Evolutionary conservation across 192 early-diverging fungal species (phyloP).

Genomic region (Coemansia sp.): DNA sequence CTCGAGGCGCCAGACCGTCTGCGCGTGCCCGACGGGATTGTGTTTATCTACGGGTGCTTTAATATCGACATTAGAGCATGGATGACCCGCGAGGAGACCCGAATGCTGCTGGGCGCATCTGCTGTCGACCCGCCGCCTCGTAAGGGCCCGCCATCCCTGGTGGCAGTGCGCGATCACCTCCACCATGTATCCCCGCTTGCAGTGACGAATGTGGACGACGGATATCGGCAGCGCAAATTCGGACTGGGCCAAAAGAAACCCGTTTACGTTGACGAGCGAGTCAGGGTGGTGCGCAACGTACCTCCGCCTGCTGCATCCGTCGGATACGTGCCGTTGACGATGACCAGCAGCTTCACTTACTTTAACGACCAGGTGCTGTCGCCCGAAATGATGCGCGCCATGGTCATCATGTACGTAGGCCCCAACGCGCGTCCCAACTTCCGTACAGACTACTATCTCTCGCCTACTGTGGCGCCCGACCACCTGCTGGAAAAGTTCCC

Average conservation of each 20-base stretch:
- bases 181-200: constrained; percentile 66
- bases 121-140: not conserved
- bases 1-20: constrained; percentile 61
- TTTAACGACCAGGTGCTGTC: constrained; percentile 86
- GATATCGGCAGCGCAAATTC: constrained; percentile 19
- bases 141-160: constrained; percentile 36
- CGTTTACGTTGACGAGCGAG: constrained; percentile 28
- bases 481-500: constrained; percentile 86
- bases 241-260: constrained; percentile 2
- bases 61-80: constrained; percentile 91
- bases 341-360: constrained; percentile 73
- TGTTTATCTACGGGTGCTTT: constrained; percentile 88
- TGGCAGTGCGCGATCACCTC: constrained; percentile 65
- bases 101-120: constrained; percentile 21
- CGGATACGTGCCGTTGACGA: constrained; percentile 56
- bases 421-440: constrained; percentile 76
- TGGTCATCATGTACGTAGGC: constrained; percentile 82
- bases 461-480: constrained; percentile 82
- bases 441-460: constrained; percentile 77
- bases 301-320: not conserved
- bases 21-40: constrained; percentile 67
- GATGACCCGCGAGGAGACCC: constrained; percentile 64
- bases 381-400: constrained; percentile 70
- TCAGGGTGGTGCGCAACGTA: constrained; percentile 22
- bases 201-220: constrained; percentile 28